Evolutionary conservation across 2,329 filamentous ascomycete genomes (phyloP), one percentile per base, ranked within the genome.

Genomic region (Paraphoma sp.): DNA sequence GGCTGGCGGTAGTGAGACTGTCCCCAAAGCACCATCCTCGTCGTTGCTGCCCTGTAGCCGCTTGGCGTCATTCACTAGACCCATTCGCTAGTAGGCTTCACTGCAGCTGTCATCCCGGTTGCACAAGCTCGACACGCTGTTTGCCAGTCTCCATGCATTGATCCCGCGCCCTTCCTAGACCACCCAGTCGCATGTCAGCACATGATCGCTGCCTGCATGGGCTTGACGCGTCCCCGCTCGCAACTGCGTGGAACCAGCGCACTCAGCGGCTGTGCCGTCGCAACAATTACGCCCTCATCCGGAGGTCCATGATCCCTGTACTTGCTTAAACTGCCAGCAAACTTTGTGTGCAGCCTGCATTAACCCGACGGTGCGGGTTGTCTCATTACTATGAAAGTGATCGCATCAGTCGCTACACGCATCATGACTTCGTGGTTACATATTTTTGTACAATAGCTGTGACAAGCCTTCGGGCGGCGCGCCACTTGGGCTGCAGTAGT

Each of bases 361-460:
- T 31, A 16, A 16, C 30, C 18, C 5, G 10, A 42, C 8, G 11
- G 11, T 42, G 10, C 8, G 16, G 10, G 16, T 9, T 42, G 10
- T 42, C n/a, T 48, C 36, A 14, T 18, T 23, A 18, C 18, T 43
- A 11, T 29, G 18, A 30, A 30, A 10, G 43, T 28, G 4, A 38
- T 40, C 41, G 12, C n/a, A 18, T 44, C 48, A 44, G 44, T 51
- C 9, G 42, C 48, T 44, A 51, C 44, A 31, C 42, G 47, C 33
- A 29, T 57, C 61, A 48, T 58, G 44, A 51, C 51, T 58, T 55
- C 46, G 51, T 66, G 55, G 42, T 64, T 62, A 66, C 62, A 68
- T 48, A 48, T 64, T 60, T 60, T 67, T 67, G 62, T 71, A 72
- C 69, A 70, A 47, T 51, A 47, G 60, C 50, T 54, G 47, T 47